Conservation (phyloP, 352 stramenopile species). For the Pythium pectinolyticum region DNA sequence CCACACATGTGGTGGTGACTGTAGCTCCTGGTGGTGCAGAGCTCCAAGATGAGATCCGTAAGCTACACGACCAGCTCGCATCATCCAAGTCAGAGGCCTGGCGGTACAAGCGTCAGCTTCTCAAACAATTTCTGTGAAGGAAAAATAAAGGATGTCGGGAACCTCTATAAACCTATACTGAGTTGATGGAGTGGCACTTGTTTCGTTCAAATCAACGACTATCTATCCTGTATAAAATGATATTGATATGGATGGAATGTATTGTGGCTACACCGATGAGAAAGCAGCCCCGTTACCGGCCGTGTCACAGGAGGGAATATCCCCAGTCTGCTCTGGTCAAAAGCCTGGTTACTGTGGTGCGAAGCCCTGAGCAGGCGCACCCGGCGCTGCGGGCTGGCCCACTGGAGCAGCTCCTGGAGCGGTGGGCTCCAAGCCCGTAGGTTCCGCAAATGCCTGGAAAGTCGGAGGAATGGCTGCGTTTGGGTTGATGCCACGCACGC, state of each 20-base stretch:
- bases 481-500: conserved; percentile 54
- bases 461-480: no score
- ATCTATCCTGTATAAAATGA: neutral
- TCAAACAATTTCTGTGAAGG: conserved; percentile 69
- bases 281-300: no score
- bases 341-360: no score
- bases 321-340: no score
- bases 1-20: neutral
- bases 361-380: no score
- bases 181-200: neutral
- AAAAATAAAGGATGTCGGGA: neutral
- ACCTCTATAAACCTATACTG: neutral
- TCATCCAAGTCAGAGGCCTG: conserved; percentile 71
- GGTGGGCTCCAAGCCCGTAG: no score
- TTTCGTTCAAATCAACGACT: neutral
- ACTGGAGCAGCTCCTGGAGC: no score
- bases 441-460: no score
- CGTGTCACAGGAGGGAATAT: no score
- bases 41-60: conserved; percentile 67
- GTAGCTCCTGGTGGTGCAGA: conserved; percentile 16
- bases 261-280: no score
- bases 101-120: conserved; percentile 74
- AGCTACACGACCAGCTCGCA: conserved; percentile 63
- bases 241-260: no score
- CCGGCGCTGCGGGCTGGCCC: no score